phyloP scores from a whole-genome alignment of 139 green algal genomes.

The Monoraphidium neglectum region DNA sequence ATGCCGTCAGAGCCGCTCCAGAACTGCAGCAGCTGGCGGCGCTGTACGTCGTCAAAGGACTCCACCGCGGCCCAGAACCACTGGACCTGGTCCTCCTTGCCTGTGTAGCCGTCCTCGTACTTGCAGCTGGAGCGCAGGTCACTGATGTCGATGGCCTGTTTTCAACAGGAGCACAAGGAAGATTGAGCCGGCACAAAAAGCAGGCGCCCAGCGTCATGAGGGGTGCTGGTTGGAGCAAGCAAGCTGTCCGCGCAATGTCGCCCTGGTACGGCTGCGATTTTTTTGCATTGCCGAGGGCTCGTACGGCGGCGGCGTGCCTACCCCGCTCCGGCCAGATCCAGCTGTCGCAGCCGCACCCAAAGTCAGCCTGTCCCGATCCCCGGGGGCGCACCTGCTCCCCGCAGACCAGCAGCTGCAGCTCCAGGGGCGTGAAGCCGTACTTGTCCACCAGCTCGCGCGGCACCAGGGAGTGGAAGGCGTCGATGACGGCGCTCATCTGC shows the following conservation, averaged over 20 bases:
- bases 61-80: conserved; percentile 69
- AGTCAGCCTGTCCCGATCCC: no score
- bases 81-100: conserved; percentile 57
- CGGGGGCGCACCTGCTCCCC: conserved; percentile 55
- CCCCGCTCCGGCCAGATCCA: no score
- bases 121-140: conserved; percentile 28
- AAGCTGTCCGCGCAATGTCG: no score
- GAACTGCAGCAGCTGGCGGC: conserved; percentile 66
- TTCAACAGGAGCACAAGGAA: no score
- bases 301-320: no score
- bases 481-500: conserved; percentile 60
- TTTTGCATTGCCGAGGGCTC: no score
- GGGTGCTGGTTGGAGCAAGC: no score
- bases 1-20: conserved; percentile 63
- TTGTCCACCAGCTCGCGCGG: conserved; percentile 64
- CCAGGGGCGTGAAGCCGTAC: conserved; percentile 81
- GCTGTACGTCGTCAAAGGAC: conserved; percentile 50
- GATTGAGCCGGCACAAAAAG: no score
- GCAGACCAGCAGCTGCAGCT: conserved; percentile 69
- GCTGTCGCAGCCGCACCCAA: no score
- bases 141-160: conserved; percentile 8
- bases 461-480: conserved; percentile 62
- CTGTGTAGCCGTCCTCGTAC: conserved; percentile 68
- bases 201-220: no score
- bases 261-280: no score